These are phyloP conservation scores for Furcasterigmium sp. DNA, from an alignment of 2,329 filamentous ascomycete genomes.

Conservation along the genomic window DNA sequence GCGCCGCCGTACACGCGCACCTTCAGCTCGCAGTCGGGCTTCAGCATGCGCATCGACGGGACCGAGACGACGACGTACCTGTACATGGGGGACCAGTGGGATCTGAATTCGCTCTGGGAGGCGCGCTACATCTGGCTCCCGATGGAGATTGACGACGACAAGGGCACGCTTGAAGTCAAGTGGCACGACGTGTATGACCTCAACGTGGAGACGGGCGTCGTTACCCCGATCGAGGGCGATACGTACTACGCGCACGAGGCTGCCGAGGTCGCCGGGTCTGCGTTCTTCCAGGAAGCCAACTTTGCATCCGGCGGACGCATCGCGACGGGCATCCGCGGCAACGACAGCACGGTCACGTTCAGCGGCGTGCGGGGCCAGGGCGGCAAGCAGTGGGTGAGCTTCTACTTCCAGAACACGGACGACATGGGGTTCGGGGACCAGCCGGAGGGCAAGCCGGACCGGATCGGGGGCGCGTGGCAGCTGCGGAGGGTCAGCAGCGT, in stretches of 20 bases:
- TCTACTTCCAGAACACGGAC: slow-evolving; percentile 54
- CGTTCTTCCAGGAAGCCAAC: slow-evolving; percentile 45
- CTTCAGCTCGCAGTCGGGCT: slow-evolving; percentile 46
- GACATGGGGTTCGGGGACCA: slow-evolving; percentile 55
- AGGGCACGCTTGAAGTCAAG: slow-evolving; percentile 38
- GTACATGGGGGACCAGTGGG: slow-evolving; percentile 46
- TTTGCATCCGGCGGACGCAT: slow-evolving; percentile 41
- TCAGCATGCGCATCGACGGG: slow-evolving; percentile 40
- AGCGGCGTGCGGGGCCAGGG: slow-evolving; percentile 35
- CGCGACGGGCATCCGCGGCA: slow-evolving; percentile 45
- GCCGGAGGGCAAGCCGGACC: slow-evolving; percentile 50
- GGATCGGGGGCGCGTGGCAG: slow-evolving; percentile 55
- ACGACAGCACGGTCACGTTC: slow-evolving; percentile 46
- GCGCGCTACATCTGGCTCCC: slow-evolving; percentile 52
- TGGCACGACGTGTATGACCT: slow-evolving; percentile 53
- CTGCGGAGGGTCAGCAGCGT: slow-evolving; percentile 55
- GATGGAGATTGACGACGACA: slow-evolving; percentile 42
- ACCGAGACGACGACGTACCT: slow-evolving; percentile 43
- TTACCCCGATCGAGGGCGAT: slow-evolving; percentile 38
- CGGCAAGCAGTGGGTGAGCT: slow-evolving; percentile 47
- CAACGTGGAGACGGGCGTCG: slow-evolving; percentile 43
- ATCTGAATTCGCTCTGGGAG: slow-evolving; percentile 47
- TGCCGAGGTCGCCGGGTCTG: slow-evolving; percentile 36
- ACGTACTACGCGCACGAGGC: slow-evolving; percentile 36
- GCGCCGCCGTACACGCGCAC: slow-evolving; percentile 43